Base-by-base conservation (phyloP, 441 rosid genomes). In the Hypseocharis bilobata region DNA sequence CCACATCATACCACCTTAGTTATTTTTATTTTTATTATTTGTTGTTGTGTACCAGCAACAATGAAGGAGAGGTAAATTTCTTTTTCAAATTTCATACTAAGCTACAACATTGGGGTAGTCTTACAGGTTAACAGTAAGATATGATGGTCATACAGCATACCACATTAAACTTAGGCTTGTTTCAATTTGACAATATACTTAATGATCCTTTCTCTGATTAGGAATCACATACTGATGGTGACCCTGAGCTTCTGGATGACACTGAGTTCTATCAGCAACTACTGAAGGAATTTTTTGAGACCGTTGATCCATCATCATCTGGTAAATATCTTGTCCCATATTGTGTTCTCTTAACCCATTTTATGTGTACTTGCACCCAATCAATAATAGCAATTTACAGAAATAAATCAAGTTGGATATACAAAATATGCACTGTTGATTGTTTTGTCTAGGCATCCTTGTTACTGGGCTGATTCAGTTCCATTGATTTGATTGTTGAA, bases 161-260 rank as follows among this genome's bases (percentile, higher is more conserved):
- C 22, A 45, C 23, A n/a, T 45, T 20, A 45, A n/a, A n/a, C n/a
- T n/a, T n/a, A n/a, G n/a, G n/a, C n/a, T n/a, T n/a, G n/a, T n/a
- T n/a, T n/a, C n/a, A n/a, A n/a, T n/a, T n/a, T n/a, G n/a, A n/a
- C n/a, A n/a, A n/a, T n/a, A n/a, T 45, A 22, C 1, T 6, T 30
- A 34, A 58, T 4, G 1, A 0, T 6, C 52, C 1, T 34, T 57
- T 56, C 54, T 60, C 54, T 71, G 52, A 67, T 28, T 64, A 88
- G 99, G 96, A 71, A 60, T 72, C 81, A 60, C 65, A 70, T 68
- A 57, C 68, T 11, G 91, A 84, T 72, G 92, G 85, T 64, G 96
- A 93, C 73, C 88, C 95, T 19, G 97, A 91, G 71, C 96, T 93
- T 54, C 73, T 93, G 27, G 88, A 91, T 3, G 99, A 93, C 68